phyloP scores from a whole-genome alignment of 495 filamentous ascomycete genomes.

The Pyronema omphalodes region DNA sequence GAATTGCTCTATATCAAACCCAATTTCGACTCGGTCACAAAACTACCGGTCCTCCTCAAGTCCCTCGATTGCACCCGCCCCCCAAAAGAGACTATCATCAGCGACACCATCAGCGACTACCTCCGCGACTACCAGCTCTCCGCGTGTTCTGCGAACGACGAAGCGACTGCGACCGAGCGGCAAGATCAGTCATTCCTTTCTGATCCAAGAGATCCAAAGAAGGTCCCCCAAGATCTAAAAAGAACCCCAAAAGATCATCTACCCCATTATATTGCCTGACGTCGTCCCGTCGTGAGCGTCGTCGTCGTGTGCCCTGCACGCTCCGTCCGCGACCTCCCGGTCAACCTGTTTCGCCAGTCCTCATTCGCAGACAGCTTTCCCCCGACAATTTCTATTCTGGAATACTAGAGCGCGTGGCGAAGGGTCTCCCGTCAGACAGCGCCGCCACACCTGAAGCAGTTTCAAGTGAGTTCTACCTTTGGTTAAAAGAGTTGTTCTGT shows the following conservation, averaged over 20 bases:
- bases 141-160: no score
- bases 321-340: neutral
- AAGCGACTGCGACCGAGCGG: no score
- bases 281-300: neutral
- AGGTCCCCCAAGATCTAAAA: no score
- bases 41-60: no score
- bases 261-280: neutral
- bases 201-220: no score
- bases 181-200: no score
- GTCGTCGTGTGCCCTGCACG: neutral
- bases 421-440: conserved; percentile 1
- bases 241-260: no score
- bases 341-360: neutral
- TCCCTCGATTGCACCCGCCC: no score
- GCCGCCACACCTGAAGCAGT: neutral
- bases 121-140: neutral
- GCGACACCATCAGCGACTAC: no score
- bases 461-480: neutral
- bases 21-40: no score
- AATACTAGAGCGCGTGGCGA: conserved; percentile 1
- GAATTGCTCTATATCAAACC: neutral
- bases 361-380: neutral
- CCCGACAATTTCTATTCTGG: neutral
- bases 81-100: no score
- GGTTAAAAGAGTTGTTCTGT: conserved; percentile 20